These are phyloP conservation scores for Solanum paucissectum DNA, from an alignment of 257 asterid genomes.

Conservation along the genomic window DNA sequence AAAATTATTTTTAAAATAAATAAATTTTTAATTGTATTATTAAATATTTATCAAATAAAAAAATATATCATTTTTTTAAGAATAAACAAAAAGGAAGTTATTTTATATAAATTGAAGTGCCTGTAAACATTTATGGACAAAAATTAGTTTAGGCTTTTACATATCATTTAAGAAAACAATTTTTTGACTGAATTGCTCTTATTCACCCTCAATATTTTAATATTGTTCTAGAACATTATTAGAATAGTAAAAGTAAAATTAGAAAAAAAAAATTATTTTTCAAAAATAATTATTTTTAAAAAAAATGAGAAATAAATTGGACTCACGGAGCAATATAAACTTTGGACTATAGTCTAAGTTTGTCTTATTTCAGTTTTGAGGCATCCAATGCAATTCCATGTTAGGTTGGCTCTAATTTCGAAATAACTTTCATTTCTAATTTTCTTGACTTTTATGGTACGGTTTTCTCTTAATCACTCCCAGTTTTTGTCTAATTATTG, in stretches of 20 bases:
- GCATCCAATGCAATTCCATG: background rate
- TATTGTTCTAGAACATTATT: background rate
- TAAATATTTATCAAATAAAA: no score
- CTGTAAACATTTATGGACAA: no score
- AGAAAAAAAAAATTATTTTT: background rate
- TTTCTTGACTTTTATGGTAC: background rate
- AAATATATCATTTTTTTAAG: no score
- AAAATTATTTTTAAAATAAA: no score
- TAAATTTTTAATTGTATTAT: no score
- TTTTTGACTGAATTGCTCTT: background rate
- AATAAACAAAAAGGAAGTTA: no score
- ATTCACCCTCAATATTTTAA: background rate
- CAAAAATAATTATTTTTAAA: background rate
- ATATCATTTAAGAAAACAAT: background rate
- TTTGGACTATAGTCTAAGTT: background rate
- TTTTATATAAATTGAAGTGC: no score
- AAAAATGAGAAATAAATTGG: background rate
- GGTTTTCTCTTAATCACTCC: background rate
- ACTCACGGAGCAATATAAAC: background rate
- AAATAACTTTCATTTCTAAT: background rate
- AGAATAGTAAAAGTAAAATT: background rate
- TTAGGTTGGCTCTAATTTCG: background rate
- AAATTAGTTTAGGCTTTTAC: no score
- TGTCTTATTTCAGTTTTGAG: background rate
- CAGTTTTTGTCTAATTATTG: background rate